Evolutionary conservation across 768 basidiomycete species (phyloP).

Genomic region (Inosperma sp.): DNA sequence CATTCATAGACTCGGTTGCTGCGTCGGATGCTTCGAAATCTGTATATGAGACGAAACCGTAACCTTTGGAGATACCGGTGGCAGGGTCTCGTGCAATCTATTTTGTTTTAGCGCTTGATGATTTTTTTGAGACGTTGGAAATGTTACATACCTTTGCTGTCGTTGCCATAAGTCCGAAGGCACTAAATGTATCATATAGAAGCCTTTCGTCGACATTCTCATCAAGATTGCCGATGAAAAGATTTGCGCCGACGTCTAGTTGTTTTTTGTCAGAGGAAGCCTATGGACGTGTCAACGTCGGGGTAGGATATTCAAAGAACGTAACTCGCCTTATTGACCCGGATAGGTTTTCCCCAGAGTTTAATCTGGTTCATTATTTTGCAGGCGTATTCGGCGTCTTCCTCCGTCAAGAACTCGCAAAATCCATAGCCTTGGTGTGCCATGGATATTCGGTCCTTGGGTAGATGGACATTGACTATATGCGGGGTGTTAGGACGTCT

Average conservation of each 20-base stretch:
- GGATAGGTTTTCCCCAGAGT: conserved; percentile 95
- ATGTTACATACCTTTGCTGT: conserved; percentile 68
- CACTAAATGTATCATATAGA: conserved; percentile 92
- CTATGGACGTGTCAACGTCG: conserved; percentile 35
- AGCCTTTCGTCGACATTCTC: conserved; percentile 92
- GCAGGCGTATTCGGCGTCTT: conserved; percentile 99
- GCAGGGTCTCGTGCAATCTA: conserved; percentile 90
- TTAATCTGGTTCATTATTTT: conserved; percentile 99
- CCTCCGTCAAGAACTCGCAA: conserved; percentile 98
- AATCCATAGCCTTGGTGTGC: conserved; percentile 99
- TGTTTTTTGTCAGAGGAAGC: conserved; percentile 98
- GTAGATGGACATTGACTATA: conserved; percentile 92
- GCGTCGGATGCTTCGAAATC: conserved; percentile 98
- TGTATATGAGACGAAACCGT: conserved; percentile 95
- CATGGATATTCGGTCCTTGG: conserved; percentile 98
- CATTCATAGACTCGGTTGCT: conserved; percentile 95
- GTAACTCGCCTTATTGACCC: conserved; percentile 90
- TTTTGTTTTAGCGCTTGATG: conserved; percentile 1
- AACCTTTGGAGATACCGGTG: conserved; percentile 86
- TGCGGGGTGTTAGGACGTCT: background rate
- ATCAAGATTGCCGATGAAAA: conserved; percentile 95
- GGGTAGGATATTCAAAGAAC: conserved; percentile 1
- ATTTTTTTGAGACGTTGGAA: conserved; percentile 7
- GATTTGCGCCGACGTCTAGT: conserved; percentile 94
- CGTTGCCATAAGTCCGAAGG: conserved; percentile 89